Base-by-base conservation (phyloP, 495 filamentous ascomycete species). In the Cryomyces minteri region DNA sequence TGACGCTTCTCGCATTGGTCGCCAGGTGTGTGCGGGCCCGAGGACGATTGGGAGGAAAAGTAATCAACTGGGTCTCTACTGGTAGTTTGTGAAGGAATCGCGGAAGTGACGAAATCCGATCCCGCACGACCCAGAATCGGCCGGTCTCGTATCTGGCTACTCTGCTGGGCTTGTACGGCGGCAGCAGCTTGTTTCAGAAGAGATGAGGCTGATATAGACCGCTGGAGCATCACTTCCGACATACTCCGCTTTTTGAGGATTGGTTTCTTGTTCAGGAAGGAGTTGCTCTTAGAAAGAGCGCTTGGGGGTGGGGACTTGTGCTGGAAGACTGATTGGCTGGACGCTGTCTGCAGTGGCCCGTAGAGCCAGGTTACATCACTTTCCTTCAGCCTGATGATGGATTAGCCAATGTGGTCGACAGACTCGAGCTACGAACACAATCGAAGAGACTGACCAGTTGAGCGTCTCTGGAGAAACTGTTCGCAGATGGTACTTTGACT, bases 281-380 rank as follows among this genome's bases (percentile, higher is more conserved):
- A 87, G 51, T 77, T 84, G 32, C 76, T 85, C 47, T 83, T 87
- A 10, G 84, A 88, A 7, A 93, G 56, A 45, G 64, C 61, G 52
- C 70, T 74, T 39, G 49, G 57, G 50, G 66, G 70, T 50, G 73
- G 80, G 36, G 66, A 73, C 8, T 54, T 46, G 43, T 61, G 77
- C 18, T 25, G 18, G 18, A 25, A 25, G 18, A 25, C 18, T 25
- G 18, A 25, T 25, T 25, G 18, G 18, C 18, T 25, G 18, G 18
- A 2, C 2, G 18, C 18, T 2, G 79, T 80, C 55, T 92, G 88
- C 32, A 98, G 64, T 30, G 90, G 90, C 0, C 90, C 90, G 54
- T 98, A 98, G 3, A 98, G 69, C 90, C 90, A 98, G 42, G 90
- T 96, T 28, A 95, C 86, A 58, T 98, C 90, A 57, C 81, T 87